These are phyloP conservation scores for Aspergillus bridgeri DNA, from an alignment of 495 filamentous ascomycete species.

Conservation along the genomic window DNA sequence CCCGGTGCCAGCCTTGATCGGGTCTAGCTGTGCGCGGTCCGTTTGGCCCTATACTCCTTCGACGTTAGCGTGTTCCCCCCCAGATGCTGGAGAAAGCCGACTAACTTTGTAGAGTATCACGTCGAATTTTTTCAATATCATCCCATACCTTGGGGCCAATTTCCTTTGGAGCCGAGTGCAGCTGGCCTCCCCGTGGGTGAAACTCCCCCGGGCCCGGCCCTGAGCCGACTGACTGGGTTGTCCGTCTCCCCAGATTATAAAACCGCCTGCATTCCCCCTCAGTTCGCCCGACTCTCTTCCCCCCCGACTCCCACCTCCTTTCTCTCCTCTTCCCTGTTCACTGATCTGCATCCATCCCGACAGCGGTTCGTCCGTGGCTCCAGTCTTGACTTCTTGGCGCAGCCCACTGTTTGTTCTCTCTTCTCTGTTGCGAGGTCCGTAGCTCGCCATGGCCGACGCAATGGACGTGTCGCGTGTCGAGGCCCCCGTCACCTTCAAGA, in stretches of 20 bases:
- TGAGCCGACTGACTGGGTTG: conserved; percentile 8
- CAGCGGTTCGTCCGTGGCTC: background rate
- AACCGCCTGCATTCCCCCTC: conserved; percentile 8
- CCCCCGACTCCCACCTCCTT: conserved; percentile 1
- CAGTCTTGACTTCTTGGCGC: background rate
- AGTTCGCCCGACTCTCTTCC: too few relatives aligned
- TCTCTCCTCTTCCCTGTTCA: conserved; percentile 7
- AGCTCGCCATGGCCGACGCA: conserved; percentile 19
- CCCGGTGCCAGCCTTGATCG: background rate
- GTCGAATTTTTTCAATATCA: background rate
- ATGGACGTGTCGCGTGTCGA: conserved; percentile 41
- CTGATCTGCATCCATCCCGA: conserved; percentile 1
- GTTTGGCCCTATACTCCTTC: background rate
- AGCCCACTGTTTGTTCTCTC: conserved; percentile 1
- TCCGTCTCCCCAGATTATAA: conserved; percentile 12
- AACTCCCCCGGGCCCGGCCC: conserved; percentile 14
- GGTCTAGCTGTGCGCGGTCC: background rate
- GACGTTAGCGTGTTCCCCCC: background rate
- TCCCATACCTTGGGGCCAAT: background rate
- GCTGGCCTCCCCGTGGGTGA: conserved; percentile 17
- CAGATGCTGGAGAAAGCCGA: background rate
- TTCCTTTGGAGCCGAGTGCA: conserved; percentile 9
- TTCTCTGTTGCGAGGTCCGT: background rate
- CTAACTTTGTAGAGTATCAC: too few relatives aligned
- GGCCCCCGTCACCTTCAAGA: conserved; percentile 61